phyloP scores from a whole-genome alignment of 2,329 filamentous ascomycete species.

The Truncatella angustata region DNA sequence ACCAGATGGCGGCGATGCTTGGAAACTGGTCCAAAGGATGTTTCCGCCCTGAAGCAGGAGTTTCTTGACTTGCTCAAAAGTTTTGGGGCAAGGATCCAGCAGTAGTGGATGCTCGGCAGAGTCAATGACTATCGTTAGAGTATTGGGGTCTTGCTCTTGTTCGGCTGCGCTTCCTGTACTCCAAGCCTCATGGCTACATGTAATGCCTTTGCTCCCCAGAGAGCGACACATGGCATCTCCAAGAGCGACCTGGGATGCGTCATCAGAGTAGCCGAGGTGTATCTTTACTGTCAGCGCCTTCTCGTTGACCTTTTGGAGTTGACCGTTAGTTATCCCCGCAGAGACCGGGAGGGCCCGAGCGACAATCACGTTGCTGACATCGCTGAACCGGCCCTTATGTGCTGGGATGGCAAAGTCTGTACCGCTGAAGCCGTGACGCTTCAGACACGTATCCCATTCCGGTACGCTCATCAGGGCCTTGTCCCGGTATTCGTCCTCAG shows the following conservation, averaged over 20 bases:
- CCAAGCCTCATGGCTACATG: slow-evolving; percentile 5
- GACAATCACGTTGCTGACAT: slow-evolving; percentile 13
- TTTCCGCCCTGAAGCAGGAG: slow-evolving; percentile 11
- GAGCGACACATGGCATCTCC: slow-evolving; percentile 3
- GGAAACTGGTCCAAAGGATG: slow-evolving; percentile 14
- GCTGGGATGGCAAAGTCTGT: slow-evolving; percentile 11
- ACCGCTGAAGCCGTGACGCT: slow-evolving; percentile 11
- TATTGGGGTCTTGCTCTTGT: not conserved
- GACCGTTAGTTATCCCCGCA: not conserved
- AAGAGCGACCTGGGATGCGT: not conserved
- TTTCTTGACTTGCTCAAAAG: slow-evolving; percentile 13
- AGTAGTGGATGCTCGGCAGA: slow-evolving; percentile 14
- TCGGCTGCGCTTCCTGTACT: not conserved
- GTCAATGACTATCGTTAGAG: slow-evolving; percentile 12
- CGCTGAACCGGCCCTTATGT: slow-evolving; percentile 9
- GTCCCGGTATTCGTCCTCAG: slow-evolving; percentile 8
- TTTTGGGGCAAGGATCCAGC: slow-evolving; percentile 7
- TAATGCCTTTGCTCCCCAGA: slow-evolving; percentile 1
- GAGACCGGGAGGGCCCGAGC: not conserved
- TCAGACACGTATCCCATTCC: slow-evolving; percentile 9
- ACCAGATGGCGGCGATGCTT: slow-evolving; percentile 2
- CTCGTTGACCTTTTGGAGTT: not conserved
- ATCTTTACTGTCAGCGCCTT: not conserved
- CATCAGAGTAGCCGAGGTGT: slow-evolving; percentile 7
- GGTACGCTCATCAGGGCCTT: slow-evolving; percentile 10